Base-by-base conservation (phyloP, 2,329 filamentous ascomycete species). In the Xylariales sp. region DNA sequence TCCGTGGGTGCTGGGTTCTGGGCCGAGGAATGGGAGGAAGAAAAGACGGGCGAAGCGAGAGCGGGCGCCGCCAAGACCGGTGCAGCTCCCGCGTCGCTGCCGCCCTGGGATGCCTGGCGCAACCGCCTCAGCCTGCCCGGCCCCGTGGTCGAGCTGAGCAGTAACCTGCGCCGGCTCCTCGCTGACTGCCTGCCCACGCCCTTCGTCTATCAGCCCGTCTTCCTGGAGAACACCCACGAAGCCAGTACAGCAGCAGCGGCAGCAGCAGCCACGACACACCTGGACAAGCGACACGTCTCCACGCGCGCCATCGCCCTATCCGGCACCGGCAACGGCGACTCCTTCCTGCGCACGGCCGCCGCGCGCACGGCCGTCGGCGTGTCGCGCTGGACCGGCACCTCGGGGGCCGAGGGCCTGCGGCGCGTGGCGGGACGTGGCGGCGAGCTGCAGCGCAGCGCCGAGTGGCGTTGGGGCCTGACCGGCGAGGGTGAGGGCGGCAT, bases 311-410 rank as follows among this genome's bases (percentile, higher is more conserved):
- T 74, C 6, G 86, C 73, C 0, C 66, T 88, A 8, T 91, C 85
- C 0, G 85, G 87, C 1, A 91, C 88, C 0, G 90, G 89, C 0
- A 95, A 95, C 50, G 89, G 90, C 1, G 89, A 95, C 61, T 88
- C 85, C 0, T 95, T 95, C 57, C 70, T 95, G 13, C 80, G 88
- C 4, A 66, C 79, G 3, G 76, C 72, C 12, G 88, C 88, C 2
- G 78, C 76, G 1, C 78, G 85, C 21, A 90, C 85, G 1, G 79
- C 83, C 0, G 83, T 78, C 2, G 79, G 87, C 1, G 83, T 90
- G 47, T 81, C 83, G 14, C 74, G 83, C 11, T 93, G 85, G 61
- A 66, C 55, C 38, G 62, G 48, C 1, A 45, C 65, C 13, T 57
- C 79, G 0, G 68, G 85, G 0, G 60, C 74, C 2, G 55, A 67